phyloP scores from a whole-genome alignment of 2,329 filamentous ascomycete genomes.

The Exophiala sp. region DNA sequence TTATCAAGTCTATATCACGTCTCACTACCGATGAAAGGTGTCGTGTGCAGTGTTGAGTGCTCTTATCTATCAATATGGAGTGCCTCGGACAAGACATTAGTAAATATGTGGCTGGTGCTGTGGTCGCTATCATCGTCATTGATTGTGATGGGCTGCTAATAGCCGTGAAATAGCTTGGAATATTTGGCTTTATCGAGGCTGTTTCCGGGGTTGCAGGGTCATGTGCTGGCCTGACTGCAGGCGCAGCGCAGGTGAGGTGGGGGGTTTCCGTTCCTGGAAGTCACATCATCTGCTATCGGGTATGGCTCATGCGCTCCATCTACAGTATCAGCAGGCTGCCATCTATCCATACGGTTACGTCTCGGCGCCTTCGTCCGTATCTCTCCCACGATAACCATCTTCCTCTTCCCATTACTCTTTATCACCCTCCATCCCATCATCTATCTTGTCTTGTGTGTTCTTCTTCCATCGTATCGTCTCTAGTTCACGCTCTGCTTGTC shows the following conservation, averaged over 20 bases:
- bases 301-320: no score
- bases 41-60: no score
- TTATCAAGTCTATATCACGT: no score
- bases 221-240: background rate
- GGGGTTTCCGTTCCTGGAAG: background rate
- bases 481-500: slow-evolving; percentile 11
- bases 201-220: background rate
- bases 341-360: background rate
- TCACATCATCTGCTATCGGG: background rate
- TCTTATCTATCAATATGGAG: background rate
- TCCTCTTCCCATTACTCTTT: slow-evolving; percentile 26
- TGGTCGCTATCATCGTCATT: background rate
- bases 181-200: background rate
- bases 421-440: slow-evolving; percentile 33
- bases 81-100: background rate
- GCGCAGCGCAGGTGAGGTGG: background rate
- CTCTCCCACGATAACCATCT: slow-evolving; percentile 21
- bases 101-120: background rate
- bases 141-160: background rate
- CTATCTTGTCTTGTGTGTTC: slow-evolving; percentile 31
- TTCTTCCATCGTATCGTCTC: slow-evolving; percentile 26
- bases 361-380: slow-evolving; percentile 1
- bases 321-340: no score
- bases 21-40: no score
- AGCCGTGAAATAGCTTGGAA: no score